Percentiles rank a stretch among this genome's conserved stretches.
These are phyloP conservation scores for Cornus controversa DNA, from an alignment of 148 eudicot genomes.

Conservation along the genomic window DNA sequence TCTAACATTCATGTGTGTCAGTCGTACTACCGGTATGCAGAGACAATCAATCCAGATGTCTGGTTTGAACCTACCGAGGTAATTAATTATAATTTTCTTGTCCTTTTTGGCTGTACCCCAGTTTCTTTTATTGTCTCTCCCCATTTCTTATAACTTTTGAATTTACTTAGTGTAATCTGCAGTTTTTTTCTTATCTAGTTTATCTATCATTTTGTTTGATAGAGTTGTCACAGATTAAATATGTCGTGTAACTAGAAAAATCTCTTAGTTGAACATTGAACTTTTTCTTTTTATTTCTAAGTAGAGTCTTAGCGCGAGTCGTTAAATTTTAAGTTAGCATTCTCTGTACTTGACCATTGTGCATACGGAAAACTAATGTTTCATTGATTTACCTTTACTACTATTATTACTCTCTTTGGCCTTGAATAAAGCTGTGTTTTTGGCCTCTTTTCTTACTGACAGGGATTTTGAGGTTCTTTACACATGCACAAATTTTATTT, in stretches of 20 bases:
- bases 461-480: neutral
- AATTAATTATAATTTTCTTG: slow-evolving; percentile 6
- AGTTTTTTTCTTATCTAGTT: neutral
- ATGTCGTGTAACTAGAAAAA: neutral
- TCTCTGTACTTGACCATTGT: neutral
- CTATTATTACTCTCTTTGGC: neutral
- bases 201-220: neutral
- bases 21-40: slow-evolving; percentile 82
- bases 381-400: neutral
- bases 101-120: neutral
- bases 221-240: neutral
- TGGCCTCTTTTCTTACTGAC: neutral
- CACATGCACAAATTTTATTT: neutral
- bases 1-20: slow-evolving; percentile 31
- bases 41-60: slow-evolving; percentile 75
- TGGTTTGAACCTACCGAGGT: slow-evolving; percentile 98
- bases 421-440: neutral
- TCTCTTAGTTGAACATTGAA: neutral
- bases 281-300: too few relatives aligned
- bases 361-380: neutral
- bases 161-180: slow-evolving; percentile 1
- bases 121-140: neutral
- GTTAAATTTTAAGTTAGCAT: neutral
- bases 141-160: neutral
- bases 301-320: neutral